Evolutionary conservation across 805 yeast species (phyloP), one percentile per base, ranked within the genome.

Genomic region (Lachancea dasiensis): DNA sequence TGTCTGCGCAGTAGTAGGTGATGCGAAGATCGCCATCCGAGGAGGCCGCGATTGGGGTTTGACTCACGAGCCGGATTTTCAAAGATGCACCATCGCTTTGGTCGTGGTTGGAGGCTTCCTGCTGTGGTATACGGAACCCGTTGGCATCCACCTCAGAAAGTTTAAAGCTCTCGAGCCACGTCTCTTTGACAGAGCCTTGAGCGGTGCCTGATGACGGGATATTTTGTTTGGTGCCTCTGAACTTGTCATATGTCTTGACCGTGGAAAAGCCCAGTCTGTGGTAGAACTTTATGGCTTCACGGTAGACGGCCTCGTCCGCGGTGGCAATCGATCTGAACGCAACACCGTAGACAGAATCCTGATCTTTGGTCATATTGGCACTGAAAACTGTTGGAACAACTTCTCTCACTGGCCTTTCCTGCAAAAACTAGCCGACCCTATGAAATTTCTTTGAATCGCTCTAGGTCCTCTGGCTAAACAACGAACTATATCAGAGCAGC

Each of bases 161-260:
- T 15, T 84, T 86, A 56, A 77, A 81, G 16, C 78, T 64, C 56
- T 81, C 84, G 32, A 83, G 56, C 94, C 94, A 83, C 20, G 75
- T 60, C 59, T 83, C 94, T 45, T 68, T 72, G 34, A 79, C 52
- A 1, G 89, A 81, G 46, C 81, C 86, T 40, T 65, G 68, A 6
- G 86, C 72, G 31, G 82, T 65, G 4, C 89, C 89, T 39, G 64
- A 60, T 44, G 68, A 64, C 38, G 53, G 59, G 18, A 49, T 30
- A 27, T 50, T 49, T 37, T 58, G 53, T 36, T 59, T 60, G 33
- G 54, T 52, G 16, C 41, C 46, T 34, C 61, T 52, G 55, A 65
- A 73, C 45, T 80, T 79, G 44, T 78, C 67, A 58, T 69, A 82
- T 49, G 69, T 76, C 53, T 80, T 76, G 32, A 76, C 68, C 26